A percentile compares a stretch with the other conserved stretches of the same genome.
These are phyloP conservation scores for Zea mays DNA, from an alignment of 176 grass and related monocot species.

Conservation along the genomic window Zm-B73-REFERENCE-NAM-5.0 NC_050099.1:178893501-178894000, in stretches of 20 bases:
- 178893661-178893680: conserved; percentile 77
- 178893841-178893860: conserved; percentile 59
- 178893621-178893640: conserved; percentile 95
- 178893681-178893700: conserved; percentile 89
- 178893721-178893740: conserved; percentile 70
- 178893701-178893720: conserved; percentile 79
- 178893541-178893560: conserved; percentile 84
- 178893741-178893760: conserved; percentile 76
- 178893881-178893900: conserved; percentile 44
- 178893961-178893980: conserved; percentile 43
- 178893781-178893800: conserved; percentile 82
- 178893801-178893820: conserved; percentile 77
- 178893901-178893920: conserved; percentile 34
- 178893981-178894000: conserved; percentile 51
- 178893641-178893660: conserved; percentile 72
- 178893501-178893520: conserved; percentile 81
- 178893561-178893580: conserved; percentile 86
- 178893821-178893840: conserved; percentile 79
- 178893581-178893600: conserved; percentile 73
- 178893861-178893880: conserved; percentile 59
- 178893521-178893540: conserved; percentile 83
- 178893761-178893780: conserved; percentile 69
- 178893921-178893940: conserved; percentile 20
- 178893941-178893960: conserved; percentile 53
- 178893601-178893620: conserved; percentile 71